These are phyloP conservation scores for Dysphania ambrosioides DNA, from an alignment of 148 eudicot genomes.

Conservation along the genomic window DNA sequence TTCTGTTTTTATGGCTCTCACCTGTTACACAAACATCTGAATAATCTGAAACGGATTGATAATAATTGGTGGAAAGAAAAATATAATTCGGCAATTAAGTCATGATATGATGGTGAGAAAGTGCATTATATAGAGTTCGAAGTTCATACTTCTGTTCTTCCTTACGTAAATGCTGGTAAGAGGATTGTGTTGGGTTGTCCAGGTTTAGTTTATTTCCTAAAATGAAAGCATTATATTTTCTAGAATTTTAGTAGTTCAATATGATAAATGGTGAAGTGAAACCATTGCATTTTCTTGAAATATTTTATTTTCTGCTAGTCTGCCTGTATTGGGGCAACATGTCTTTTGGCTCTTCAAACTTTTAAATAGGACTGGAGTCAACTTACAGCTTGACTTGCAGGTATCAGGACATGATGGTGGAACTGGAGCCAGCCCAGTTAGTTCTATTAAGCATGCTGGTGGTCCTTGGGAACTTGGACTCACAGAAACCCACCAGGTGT, in stretches of 20 bases:
- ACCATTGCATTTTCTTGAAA: background rate
- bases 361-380: background rate
- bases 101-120: too few species aligned
- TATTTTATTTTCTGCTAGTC: background rate
- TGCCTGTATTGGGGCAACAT: background rate
- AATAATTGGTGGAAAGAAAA: too few species aligned
- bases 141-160: too few species aligned
- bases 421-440: conserved; percentile 97
- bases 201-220: too few species aligned
- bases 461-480: conserved; percentile 99
- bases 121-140: too few species aligned
- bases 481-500: conserved; percentile 96
- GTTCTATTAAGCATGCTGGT: conserved; percentile 99
- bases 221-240: too few species aligned
- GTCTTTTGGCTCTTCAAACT: background rate
- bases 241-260: background rate
- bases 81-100: too few species aligned
- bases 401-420: conserved; percentile 99
- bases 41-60: too few species aligned
- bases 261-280: background rate
- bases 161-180: too few species aligned
- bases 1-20: background rate
- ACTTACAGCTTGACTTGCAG: conserved; percentile 40
- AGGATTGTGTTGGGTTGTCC: too few species aligned
- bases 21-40: too few species aligned